Base-by-base conservation (phyloP, 176 grass and related monocot genomes). In the Rhynchospora breviuscula region DNA sequence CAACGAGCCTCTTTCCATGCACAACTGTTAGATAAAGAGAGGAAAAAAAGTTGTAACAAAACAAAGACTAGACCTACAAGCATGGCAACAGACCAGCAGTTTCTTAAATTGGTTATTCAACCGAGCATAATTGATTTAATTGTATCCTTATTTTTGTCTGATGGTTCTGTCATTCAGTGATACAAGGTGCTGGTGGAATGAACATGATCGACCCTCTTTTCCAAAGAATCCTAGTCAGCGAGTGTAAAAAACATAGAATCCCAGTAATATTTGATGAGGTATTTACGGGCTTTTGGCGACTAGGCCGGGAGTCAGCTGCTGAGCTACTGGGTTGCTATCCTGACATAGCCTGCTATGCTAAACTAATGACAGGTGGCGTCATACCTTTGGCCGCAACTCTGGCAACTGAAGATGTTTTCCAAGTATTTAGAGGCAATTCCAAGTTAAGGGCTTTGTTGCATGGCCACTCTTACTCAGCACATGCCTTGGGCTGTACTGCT, bases 211-310 rank as follows among this genome's bases (percentile, higher is more conserved):
- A 98, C 84, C 93, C 96, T 49, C 91, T 98, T 87, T 98, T 98
- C 83, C 93, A 95, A 81, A 76, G 92, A 56, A 67, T 91, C 71
- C 96, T 98, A 81, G 84, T 89, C 23, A 80, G 59, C 1, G 89
- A 95, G 79, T 98, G 92, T 84, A 90, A 59, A 87, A 84, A 61
- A 57, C 70, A 31, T 71, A 90, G 84, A 87, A 95, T 95, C 75
- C 95, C 95, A 83, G 93, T 98, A 69, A 95, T 98, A 93, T 95
- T 93, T 82, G 96, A 95, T 86, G 92, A 95, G 88, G 93, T 98
- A 45, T 95, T 98, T 81, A 88, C 92, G 15, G 96, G 93, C 43
- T 93, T 98, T 71, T 98, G 96, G 96, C 91, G 91, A 66, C 89
- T 98, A 65, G 96, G 96, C 3, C 85, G 83, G 54, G 92, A 98